A percentile compares a stretch with the other conserved stretches of the same genome.
phyloP scores from a whole-genome alignment of 2,329 filamentous ascomycete genomes.

The Cercospora sp. region DNA sequence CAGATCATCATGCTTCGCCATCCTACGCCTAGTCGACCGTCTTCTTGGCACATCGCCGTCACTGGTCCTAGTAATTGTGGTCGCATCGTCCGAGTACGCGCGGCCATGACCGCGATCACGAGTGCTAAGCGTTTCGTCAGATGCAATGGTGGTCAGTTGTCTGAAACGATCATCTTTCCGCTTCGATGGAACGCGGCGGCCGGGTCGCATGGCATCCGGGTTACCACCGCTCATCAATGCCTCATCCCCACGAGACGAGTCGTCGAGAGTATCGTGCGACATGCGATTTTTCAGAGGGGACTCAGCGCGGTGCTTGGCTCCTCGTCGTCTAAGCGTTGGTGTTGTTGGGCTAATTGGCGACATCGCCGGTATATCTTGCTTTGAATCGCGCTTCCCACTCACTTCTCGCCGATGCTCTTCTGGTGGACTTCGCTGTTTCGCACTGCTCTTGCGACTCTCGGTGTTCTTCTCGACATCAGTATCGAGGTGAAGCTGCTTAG shows the following conservation, averaged over 20 bases:
- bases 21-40: constrained; percentile 60
- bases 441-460: constrained; percentile 26
- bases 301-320: constrained; percentile 41
- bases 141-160: constrained; percentile 60
- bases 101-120: constrained; percentile 26
- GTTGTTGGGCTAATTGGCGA: constrained; percentile 19
- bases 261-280: constrained; percentile 20
- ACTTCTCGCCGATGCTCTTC: constrained; percentile 25
- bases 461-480: constrained; percentile 16
- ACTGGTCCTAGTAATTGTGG: constrained; percentile 32
- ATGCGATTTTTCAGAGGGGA: constrained; percentile 44
- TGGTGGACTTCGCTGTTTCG: constrained; percentile 26
- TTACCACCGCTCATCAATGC: constrained; percentile 28
- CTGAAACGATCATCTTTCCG: constrained; percentile 18
- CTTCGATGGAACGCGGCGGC: constrained; percentile 17
- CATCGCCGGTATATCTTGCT: background rate
- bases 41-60: constrained; percentile 36
- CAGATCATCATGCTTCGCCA: constrained; percentile 82
- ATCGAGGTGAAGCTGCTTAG: constrained; percentile 16
- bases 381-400: constrained; percentile 11
- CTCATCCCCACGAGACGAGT: constrained; percentile 13
- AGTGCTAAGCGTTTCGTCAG: constrained; percentile 53
- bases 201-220: constrained; percentile 12
- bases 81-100: constrained; percentile 36
- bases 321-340: constrained; percentile 40